Evolutionary conservation across 139 green algal species (phyloP), one percentile per base, ranked within the genome.

Genomic region (Closterium sp.): DNA sequence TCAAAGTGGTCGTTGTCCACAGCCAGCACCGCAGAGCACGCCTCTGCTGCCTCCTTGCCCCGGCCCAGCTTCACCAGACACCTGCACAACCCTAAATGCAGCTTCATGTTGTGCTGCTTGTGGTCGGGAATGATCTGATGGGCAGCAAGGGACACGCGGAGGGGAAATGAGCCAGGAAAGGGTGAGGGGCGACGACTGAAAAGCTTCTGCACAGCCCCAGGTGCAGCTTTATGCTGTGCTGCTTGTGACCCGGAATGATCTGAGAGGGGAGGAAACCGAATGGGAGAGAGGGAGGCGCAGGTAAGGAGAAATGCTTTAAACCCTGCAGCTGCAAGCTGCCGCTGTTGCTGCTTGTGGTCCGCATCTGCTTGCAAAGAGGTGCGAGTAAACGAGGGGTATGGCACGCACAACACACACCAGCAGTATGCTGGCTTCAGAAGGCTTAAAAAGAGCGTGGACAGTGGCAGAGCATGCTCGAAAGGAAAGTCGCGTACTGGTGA

Each of bases 21-120:
- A 12, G 91, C 90, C 23, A 94, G 81, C 9, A 66, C 90, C 7
- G 21, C 30, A 21, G 87, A 34, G 43, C 92, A 94, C 10, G 43
- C 38, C 38, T 25, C 4, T 25, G 93, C n/a, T 7, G 90, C 90
- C 21, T 94, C 92, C 88, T 94, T 92, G 55, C n/a, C 32, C 6
- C 85, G 28, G 7, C 90, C 30, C n/a, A 94, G 69, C 66, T 92
- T 94, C n/a, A 92, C 92, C 19, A 85, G 34, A 23, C 32, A 30
- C 90, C 91, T 94, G 87, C 92, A 94, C 10, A 94, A 90, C 33
- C 90, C 90, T 25, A 94, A 31, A 6, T 55, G 84, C 21, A 94
- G 76, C 90, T 94, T 93, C 85, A 89, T 35, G 10, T 94, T 94
- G 69, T 88, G 34, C 55, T 88, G 76, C 33, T n/a, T 55, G 76